Evolutionary conservation across 208 protist genomes (phyloP), one percentile per base, ranked within the genome.

Genomic region (Balamuthia mandrillaris): DNA sequence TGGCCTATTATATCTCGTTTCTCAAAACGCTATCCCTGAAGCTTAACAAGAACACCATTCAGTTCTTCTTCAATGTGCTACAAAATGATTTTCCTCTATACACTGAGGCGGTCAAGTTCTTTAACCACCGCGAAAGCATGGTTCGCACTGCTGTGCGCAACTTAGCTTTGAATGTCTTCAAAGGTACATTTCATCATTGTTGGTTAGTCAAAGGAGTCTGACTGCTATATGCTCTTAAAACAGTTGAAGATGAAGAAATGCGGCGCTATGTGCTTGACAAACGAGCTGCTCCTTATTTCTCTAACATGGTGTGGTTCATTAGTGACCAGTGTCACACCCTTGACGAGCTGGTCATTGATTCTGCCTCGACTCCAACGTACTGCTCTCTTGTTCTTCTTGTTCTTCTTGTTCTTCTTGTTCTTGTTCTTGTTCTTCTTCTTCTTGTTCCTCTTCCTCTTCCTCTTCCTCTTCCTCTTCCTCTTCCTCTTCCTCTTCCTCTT

Each of bases 1-100:
- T 96, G 16, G 94, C 92, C 9, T 96, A 96, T 77, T 96, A 96
- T 86, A 95, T 96, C 52, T 93, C 93, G n/a, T 96, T 96, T 61
- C 68, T 96, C 24, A 96, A 96, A 81, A 94, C 91, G 24, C 84
- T 96, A 10, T 95, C 94, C 14, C 86, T 96, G 6, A 92, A 94
- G 77, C 84, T 96, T 1, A 92, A 95, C 81, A 61, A 86, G 16
- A 88, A 86, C 51, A 95, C 91, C 0, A 85, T 96, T 12, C 60
- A 58, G 37, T 75, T 58, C 35, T 86, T 85, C 29, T 56, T 44
- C 45, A 75, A 29, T 6, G 47, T 92, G 85, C 39, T 90, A 33
- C 77, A 89, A 56, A 81, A 87, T 24, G 92, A 95, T 79, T 96
- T 96, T 68, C 94, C 94, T 16, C 65, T 96, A 0, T 96, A 95